Evolutionary conservation across 2,329 filamentous ascomycete species (phyloP).

Genomic region (Fusarium xyrophilum): DNA sequence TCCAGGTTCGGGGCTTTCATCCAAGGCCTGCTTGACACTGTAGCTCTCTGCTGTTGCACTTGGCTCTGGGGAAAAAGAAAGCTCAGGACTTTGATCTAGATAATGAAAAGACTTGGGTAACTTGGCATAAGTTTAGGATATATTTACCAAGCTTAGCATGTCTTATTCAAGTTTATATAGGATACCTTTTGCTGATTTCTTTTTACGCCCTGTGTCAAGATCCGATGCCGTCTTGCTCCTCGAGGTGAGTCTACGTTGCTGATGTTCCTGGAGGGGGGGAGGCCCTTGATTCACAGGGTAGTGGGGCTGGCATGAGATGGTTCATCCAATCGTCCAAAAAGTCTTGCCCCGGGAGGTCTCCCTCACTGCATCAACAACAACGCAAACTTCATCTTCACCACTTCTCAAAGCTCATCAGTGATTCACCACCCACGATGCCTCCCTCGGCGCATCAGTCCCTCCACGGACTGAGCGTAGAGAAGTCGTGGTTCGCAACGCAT

Average conservation of each 20-base stretch:
- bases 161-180: no score
- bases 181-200: no score
- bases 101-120: background rate
- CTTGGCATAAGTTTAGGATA: background rate
- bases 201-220: background rate
- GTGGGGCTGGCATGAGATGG: background rate
- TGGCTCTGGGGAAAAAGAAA: background rate
- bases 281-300: background rate
- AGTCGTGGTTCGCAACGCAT: background rate
- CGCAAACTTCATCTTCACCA: background rate
- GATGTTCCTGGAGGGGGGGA: no score
- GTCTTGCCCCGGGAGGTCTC: background rate
- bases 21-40: background rate
- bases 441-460: background rate
- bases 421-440: background rate
- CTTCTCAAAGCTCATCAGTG: background rate
- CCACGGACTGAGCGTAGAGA: background rate
- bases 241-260: rapidly evolving
- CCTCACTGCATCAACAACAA: background rate
- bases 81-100: rapidly evolving
- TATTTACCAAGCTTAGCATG: rapidly evolving
- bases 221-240: background rate
- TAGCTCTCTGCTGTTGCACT: background rate
- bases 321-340: rapidly evolving
- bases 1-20: background rate